Conservation (phyloP, 2,329 filamentous ascomycete genomes). For the Exutisphaerella laricina region DNA sequence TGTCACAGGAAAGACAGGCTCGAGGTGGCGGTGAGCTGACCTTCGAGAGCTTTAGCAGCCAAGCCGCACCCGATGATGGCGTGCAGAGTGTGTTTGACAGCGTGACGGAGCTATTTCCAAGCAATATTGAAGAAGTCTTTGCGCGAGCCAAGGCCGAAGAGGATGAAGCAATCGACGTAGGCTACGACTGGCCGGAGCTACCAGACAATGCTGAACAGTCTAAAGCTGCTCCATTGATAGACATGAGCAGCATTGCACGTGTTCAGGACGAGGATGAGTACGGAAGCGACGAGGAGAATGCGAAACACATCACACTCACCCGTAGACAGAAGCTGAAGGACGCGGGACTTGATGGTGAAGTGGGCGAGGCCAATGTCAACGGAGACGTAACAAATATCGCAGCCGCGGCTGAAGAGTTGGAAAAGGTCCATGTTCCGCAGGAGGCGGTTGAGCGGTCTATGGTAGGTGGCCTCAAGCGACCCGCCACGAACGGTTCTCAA, state of each 20-base stretch:
- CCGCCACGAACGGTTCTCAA: constrained; percentile 14
- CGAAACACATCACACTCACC: constrained; percentile 30
- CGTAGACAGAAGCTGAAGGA: constrained; percentile 27
- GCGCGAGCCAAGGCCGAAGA: constrained; percentile 7
- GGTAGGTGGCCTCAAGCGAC: constrained; percentile 18
- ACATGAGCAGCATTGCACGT: constrained; percentile 56
- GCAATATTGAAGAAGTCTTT: constrained; percentile 26
- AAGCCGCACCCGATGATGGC: constrained; percentile 46
- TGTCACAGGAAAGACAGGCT: constrained; percentile 56
- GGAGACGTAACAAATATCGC: constrained; percentile 18
- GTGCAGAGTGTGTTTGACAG: constrained; percentile 78
- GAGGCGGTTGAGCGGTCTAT: constrained; percentile 8
- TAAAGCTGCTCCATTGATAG: constrained; percentile 52
- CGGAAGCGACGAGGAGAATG: constrained; percentile 40
- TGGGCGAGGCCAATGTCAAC: constrained; percentile 21
- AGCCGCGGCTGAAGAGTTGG: constrained; percentile 16
- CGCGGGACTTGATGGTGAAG: constrained; percentile 16
- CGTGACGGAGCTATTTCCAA: constrained; percentile 78
- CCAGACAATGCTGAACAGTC: constrained; percentile 14
- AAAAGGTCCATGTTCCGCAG: constrained; percentile 6
- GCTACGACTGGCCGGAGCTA: constrained; percentile 7
- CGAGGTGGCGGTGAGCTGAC: constrained; percentile 40
- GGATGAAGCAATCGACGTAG: constrained; percentile 9
- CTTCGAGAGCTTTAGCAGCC: constrained; percentile 63
- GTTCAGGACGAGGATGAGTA: constrained; percentile 40